Base-by-base conservation (phyloP, 139 green algal species). In the Chlorella vulgaris region DNA sequence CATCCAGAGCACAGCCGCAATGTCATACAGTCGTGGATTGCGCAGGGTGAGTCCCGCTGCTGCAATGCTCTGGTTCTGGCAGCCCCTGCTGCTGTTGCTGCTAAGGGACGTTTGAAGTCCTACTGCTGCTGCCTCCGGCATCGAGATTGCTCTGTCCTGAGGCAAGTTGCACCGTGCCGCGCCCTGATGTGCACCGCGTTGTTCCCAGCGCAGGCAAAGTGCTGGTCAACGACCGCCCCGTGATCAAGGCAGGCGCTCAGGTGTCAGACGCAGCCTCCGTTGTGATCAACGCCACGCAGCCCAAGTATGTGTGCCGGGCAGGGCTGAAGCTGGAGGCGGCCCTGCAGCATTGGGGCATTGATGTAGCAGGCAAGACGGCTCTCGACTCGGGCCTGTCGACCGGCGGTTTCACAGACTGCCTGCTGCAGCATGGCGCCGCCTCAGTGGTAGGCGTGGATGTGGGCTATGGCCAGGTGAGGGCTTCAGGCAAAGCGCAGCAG, bases 381-480 rank as follows among this genome's bases (percentile, higher is more conserved):
- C 84, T 99, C 22, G 96, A 99, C 81, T 89, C 94, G 39, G 96
- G 96, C 0, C 87, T 99, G 42, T 98, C 94, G 19, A 99, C 96
- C 1, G 96, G 96, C 22, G 96, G 96, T 65, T 99, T 99, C 87
- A 94, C 96, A 60, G 96, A 99, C 86, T 99, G 96, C 88, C 84
- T 99, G 78, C 89, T 99, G 83, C 96, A 99, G 89, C 69, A 83
- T 8, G 96, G 96, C 5, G 93, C 93, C 0, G 69, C 66, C 0
- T 74, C 67, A 19, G 96, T 99, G 62, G 94, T 96, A 84, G 96
- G 96, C 36, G 89, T 99, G 15, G 96, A 99, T 81, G 96, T 99
- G 6, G 96, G 96, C 0, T 96, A 98, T 74, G 96, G 94, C 26
- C 93, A 97, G 85, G 94, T 95, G 69, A 69, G 84, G 18, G 18